Base-by-base conservation (phyloP, 495 filamentous ascomycete species). In the Penicillium soppii region DNA sequence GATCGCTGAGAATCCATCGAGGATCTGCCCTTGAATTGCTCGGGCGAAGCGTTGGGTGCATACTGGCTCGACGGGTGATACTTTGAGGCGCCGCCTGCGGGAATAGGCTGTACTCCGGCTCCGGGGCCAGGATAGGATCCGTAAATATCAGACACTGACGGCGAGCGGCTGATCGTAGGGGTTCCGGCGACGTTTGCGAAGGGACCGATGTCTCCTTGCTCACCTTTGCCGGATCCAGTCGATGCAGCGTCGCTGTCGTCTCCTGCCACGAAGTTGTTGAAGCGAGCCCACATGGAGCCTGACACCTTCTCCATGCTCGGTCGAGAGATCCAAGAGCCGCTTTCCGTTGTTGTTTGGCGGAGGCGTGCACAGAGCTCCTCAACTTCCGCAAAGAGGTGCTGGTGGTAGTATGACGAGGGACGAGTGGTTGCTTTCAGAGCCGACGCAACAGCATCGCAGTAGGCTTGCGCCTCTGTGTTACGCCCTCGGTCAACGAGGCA, bases 231-330 rank as follows among this genome's bases (percentile, higher is more conserved):
- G 27, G 86, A 80, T 10, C 80, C 82, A 19, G 77, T 80, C 3
- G 80, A 82, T 19, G 71, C 74, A 32, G 70, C 72, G 51, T 87
- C 84, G 42, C 82, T 82, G 21, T 97, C 92, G 44, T 96, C 92
- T 5, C 95, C 95, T 46, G 88, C 86, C 43, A 99, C 89, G 58
- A 97, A 97, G 51, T 88, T 95, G 63, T 88, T 96, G 71, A 99
- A 95, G 25, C 84, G 89, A 43, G 84, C 87, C 84, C 88, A 92
- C 66, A 97, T 82, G 13, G 85, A 87, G 38, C 83, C 87, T 13
- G 90, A 95, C 0, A 97, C 89, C 62, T 91, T 95, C 64, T 94
- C 91, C 79, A 97, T 92, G 68, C 84, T 97, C 10, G 95, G 89
- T 65, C 90, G 94, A 1, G 90, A 88, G 33, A 97, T 91, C 90